Evolutionary conservation across 169 alveolate species (phyloP).

Genomic region (Plasmodium inui): DNA sequence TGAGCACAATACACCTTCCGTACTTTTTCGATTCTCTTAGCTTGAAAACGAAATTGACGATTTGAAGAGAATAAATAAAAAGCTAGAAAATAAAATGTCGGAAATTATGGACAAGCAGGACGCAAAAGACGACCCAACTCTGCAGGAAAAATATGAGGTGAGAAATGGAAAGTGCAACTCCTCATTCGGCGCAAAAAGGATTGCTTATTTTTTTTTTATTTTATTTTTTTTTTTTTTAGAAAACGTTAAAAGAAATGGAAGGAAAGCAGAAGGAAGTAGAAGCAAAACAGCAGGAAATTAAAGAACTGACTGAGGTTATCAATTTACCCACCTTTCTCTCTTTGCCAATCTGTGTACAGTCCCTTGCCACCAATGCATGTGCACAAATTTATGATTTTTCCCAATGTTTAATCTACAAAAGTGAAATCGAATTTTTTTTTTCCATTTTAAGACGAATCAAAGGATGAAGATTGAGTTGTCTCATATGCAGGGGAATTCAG

Average conservation of each 20-base stretch:
- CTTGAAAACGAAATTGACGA: constrained; percentile 57
- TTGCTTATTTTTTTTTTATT: background rate
- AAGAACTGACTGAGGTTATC: constrained; percentile 48
- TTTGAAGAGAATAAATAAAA: constrained; percentile 55
- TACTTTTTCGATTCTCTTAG: constrained; percentile 3
- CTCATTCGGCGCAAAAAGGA: background rate
- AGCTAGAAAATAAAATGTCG: constrained; percentile 25
- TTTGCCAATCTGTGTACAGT: background rate
- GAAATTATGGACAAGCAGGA: constrained; percentile 18
- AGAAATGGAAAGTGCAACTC: background rate
- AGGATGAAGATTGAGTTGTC: constrained; percentile 19
- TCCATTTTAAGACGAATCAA: constrained; percentile 31
- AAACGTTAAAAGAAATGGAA: constrained; percentile 37
- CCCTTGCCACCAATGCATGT: background rate
- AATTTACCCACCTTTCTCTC: background rate
- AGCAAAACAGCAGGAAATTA: constrained; percentile 33
- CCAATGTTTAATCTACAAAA: background rate
- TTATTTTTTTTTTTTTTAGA: constrained; percentile 15
- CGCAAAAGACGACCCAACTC: background rate
- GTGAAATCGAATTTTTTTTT: background rate
- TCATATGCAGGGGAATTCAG: constrained; percentile 34
- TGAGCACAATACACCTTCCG: background rate
- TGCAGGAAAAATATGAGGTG: constrained; percentile 62
- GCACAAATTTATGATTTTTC: background rate
- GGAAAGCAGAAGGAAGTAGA: constrained; percentile 15